These are phyloP conservation scores for Setaria italica DNA, from an alignment of 202 grass and related monocot species.

Conservation along the genomic window DNA sequence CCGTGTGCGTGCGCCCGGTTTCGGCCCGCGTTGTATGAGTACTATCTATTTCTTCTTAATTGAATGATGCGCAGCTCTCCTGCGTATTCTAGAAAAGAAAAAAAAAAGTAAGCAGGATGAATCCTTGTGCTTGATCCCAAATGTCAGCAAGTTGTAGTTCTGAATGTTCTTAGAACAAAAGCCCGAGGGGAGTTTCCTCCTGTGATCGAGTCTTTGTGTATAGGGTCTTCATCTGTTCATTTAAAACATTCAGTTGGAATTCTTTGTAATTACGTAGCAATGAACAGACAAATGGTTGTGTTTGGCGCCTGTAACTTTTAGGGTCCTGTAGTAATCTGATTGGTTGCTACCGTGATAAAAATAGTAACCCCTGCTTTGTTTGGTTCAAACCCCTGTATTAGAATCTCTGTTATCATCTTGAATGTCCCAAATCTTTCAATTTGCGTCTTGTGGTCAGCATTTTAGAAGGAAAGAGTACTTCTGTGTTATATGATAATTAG, in stretches of 20 bases:
- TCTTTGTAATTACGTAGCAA: not conserved
- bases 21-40: too few relatives aligned
- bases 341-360: not conserved
- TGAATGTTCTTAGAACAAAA: not conserved
- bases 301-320: slow-evolving; percentile 21
- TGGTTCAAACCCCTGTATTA: not conserved
- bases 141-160: not conserved
- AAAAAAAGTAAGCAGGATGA: not conserved
- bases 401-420: not conserved
- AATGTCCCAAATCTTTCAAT: not conserved
- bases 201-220: not conserved
- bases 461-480: not conserved
- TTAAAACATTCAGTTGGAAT: not conserved
- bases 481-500: not conserved
- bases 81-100: too few relatives aligned
- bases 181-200: too few relatives aligned
- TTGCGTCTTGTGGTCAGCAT: not conserved
- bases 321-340: not conserved
- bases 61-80: too few relatives aligned
- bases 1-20: too few relatives aligned
- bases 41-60: too few relatives aligned
- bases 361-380: not conserved
- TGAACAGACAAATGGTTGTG: not conserved
- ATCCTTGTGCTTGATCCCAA: not conserved
- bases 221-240: not conserved